Conservation (phyloP, 257 asterid genomes). For the Jacaranda mimosifolia region DNA sequence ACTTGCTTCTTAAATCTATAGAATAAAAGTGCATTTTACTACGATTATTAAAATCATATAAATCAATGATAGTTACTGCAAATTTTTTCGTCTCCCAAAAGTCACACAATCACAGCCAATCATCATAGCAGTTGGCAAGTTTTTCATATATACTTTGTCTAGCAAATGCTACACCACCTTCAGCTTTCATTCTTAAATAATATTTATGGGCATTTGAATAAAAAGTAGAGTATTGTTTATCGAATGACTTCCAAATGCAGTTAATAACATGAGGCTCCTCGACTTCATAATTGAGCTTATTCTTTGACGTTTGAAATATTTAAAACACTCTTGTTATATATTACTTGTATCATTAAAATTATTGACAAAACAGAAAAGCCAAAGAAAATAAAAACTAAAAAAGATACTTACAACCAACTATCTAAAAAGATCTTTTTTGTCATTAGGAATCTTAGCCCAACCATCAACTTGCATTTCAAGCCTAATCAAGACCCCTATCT, state of each 20-base stretch:
- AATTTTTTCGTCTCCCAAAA: not conserved
- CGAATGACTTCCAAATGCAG: not conserved
- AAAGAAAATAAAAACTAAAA: not conserved
- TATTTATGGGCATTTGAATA: not conserved
- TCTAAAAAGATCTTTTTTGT: not conserved
- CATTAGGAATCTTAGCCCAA: not conserved
- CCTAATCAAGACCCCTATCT: not conserved
- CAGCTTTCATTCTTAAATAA: not conserved
- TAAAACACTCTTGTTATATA: too few relatives aligned
- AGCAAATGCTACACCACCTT: constrained; percentile 3
- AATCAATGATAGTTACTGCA: not conserved
- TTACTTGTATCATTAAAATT: not conserved
- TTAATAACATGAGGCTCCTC: constrained; percentile 1
- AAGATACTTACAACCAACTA: not conserved
- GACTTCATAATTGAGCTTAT: not conserved
- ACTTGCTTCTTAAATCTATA: not conserved
- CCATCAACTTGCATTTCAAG: constrained; percentile 9
- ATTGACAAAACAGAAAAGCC: not conserved
- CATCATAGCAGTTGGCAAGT: not conserved
- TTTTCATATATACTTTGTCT: not conserved
- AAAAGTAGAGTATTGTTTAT: not conserved
- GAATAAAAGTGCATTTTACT: not conserved
- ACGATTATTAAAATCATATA: not conserved
- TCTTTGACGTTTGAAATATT: not conserved
- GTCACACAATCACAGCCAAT: not conserved